Conservation (phyloP, 73 alveolate species). For the Tetrahymena thermophila region DNA sequence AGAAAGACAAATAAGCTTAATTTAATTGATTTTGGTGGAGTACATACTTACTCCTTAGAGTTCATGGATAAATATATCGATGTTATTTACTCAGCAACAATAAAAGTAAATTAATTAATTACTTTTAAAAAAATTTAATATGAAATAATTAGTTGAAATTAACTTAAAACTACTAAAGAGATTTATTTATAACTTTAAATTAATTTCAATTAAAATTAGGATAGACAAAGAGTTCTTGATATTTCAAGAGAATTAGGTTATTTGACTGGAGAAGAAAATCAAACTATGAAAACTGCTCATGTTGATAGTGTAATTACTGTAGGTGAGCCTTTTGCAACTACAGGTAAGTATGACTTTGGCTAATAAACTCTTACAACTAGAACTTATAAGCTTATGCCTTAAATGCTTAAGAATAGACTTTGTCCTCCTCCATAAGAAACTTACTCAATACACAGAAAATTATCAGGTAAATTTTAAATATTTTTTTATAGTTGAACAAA, state of each 20-base stretch:
- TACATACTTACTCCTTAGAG: conserved; percentile 39
- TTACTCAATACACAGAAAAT: conserved; percentile 64
- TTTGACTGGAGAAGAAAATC: conserved; percentile 77
- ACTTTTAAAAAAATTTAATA: not conserved
- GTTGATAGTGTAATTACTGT: conserved; percentile 50
- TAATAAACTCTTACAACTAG: conserved; percentile 45
- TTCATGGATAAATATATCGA: conserved; percentile 57
- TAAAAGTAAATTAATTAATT: not conserved
- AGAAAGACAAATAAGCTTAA: conserved; percentile 37
- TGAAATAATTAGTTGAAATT: not conserved
- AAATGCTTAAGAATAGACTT: conserved; percentile 62
- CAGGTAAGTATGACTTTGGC: conserved; percentile 60
- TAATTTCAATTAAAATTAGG: not conserved
- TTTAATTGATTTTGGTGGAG: conserved; percentile 76
- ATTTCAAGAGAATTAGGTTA: conserved; percentile 48
- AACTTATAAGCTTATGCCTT: conserved; percentile 53
- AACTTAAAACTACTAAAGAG: too few species aligned
- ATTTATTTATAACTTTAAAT: too few species aligned
- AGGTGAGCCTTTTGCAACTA: conserved; percentile 68
- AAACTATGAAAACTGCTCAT: conserved; percentile 69
- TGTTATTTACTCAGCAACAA: conserved; percentile 58
- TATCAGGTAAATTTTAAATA: conserved; percentile 37
- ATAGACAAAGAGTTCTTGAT: conserved; percentile 41
- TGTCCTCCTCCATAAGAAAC: conserved; percentile 78
- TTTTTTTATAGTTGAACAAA: not conserved